Percentiles rank a stretch among this genome's conserved stretches.
These are phyloP conservation scores for Tuber brumale DNA, from an alignment of 495 filamentous ascomycete species.

Conservation along the genomic window DNA sequence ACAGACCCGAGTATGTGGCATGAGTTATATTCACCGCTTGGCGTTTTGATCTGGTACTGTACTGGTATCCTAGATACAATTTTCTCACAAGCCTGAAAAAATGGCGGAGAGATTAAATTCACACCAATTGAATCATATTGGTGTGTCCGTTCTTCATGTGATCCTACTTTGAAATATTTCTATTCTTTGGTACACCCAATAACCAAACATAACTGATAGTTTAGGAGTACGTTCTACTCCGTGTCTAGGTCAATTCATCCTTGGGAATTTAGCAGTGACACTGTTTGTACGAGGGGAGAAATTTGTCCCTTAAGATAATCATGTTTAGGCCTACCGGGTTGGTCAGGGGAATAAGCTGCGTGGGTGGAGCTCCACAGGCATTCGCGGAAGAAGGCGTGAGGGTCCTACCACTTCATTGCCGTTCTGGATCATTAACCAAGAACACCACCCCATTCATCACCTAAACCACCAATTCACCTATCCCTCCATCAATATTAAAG, in stretches of 20 bases:
- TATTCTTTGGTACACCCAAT: background rate
- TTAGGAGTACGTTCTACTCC: background rate
- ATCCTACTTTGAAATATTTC: background rate
- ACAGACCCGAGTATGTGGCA: too few relatives aligned
- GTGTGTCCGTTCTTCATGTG: too few relatives aligned
- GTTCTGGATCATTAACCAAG: background rate
- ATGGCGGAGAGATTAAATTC: too few relatives aligned
- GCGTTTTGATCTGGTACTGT: too few relatives aligned
- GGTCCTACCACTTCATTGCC: background rate
- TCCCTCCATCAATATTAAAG: conserved; percentile 40
- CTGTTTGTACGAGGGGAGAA: background rate
- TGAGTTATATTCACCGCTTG: too few relatives aligned
- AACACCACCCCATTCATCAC: conserved; percentile 42
- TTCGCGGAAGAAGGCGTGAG: background rate
- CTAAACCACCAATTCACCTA: conserved; percentile 94
- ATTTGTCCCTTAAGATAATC: background rate
- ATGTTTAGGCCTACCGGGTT: background rate
- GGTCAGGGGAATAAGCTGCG: background rate
- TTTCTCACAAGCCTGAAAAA: too few relatives aligned
- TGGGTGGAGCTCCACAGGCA: background rate
- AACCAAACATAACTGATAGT: background rate
- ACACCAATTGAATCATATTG: too few relatives aligned
- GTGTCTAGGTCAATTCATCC: background rate
- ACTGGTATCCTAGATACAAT: too few relatives aligned
- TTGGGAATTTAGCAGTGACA: background rate